These are phyloP conservation scores for Meyerozyma smithsonii DNA, from an alignment of 1,139 yeast genomes.

Conservation along the genomic window DNA sequence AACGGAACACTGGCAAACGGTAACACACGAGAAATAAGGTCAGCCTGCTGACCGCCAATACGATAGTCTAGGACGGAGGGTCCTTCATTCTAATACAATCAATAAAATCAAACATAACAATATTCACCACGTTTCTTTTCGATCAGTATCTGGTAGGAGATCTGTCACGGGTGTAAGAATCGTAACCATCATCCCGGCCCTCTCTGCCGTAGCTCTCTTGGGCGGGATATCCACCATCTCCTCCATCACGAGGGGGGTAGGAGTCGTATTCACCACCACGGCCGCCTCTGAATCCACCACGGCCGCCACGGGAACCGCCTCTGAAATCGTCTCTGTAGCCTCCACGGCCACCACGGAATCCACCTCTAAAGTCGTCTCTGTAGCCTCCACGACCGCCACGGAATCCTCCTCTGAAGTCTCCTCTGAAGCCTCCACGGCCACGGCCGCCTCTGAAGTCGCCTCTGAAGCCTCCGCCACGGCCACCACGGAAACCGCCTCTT, in stretches of 20 bases:
- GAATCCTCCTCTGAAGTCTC: constrained; percentile 11
- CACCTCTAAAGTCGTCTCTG: constrained; percentile 12
- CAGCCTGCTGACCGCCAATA: constrained; percentile 24
- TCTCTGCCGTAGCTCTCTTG: constrained; percentile 30
- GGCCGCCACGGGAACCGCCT: constrained; percentile 13
- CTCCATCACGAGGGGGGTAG: constrained; percentile 20
- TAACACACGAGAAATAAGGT: constrained; percentile 31
- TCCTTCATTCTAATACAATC: constrained; percentile 5
- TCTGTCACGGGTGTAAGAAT: constrained; percentile 51
- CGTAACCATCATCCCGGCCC: constrained; percentile 19
- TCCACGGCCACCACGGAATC: constrained; percentile 18
- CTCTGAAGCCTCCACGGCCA: constrained; percentile 33
- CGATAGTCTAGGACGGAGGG: not conserved
- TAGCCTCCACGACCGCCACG: constrained; percentile 25
- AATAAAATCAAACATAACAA: constrained; percentile 7
- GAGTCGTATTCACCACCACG: constrained; percentile 32
- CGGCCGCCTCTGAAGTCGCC: constrained; percentile 31
- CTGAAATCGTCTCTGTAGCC: constrained; percentile 19
- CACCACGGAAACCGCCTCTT: constrained; percentile 36
- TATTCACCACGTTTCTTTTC: constrained; percentile 14
- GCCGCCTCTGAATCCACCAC: constrained; percentile 28
- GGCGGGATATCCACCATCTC: constrained; percentile 37
- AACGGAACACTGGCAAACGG: too few relatives aligned
- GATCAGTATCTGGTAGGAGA: constrained; percentile 51
- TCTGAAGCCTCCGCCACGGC: constrained; percentile 31